Conservation (phyloP, 768 basidiomycete genomes). For the Boletus vinaceobasis region DNA sequence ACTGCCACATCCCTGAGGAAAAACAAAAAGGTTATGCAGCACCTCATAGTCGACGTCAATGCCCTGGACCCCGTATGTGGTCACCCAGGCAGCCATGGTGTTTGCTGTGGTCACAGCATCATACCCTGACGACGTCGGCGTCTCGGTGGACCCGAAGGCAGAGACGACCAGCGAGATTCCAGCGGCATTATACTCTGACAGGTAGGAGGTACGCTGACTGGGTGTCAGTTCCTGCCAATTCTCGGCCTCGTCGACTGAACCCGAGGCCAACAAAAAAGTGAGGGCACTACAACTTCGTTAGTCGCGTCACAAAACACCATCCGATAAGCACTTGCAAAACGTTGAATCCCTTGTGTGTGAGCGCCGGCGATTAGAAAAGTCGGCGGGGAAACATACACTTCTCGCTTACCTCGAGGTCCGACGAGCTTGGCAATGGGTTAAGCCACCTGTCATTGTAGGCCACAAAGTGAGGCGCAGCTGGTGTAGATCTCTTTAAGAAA, state of each 20-base stretch:
- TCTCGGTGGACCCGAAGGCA: constrained; percentile 44
- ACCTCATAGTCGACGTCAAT: constrained; percentile 56
- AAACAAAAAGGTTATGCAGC: too few species aligned
- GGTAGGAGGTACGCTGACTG: constrained; percentile 37
- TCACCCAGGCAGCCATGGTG: constrained; percentile 46
- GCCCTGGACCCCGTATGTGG: constrained; percentile 44
- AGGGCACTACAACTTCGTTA: constrained; percentile 29
- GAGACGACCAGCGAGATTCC: constrained; percentile 59
- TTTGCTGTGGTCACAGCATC: constrained; percentile 41
- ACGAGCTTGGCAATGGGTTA: constrained; percentile 41
- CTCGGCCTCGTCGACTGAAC: constrained; percentile 43
- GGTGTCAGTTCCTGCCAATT: constrained; percentile 42
- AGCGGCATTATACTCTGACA: constrained; percentile 47
- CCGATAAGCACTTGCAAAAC: constrained; percentile 25
- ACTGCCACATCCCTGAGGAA: background rate
- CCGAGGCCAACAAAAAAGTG: constrained; percentile 40
- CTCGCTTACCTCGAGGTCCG: constrained; percentile 40
- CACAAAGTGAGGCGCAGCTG: constrained; percentile 48
- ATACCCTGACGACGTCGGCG: constrained; percentile 40
- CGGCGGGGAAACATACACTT: background rate
- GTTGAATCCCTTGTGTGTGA: constrained; percentile 28
- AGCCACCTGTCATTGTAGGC: constrained; percentile 42
- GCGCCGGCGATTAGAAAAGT: background rate
- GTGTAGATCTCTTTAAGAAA: constrained; percentile 22
- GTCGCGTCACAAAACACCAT: background rate